Evolutionary conservation across 1,139 yeast genomes (phyloP).

Genomic region (Ashbya aceris): DNA sequence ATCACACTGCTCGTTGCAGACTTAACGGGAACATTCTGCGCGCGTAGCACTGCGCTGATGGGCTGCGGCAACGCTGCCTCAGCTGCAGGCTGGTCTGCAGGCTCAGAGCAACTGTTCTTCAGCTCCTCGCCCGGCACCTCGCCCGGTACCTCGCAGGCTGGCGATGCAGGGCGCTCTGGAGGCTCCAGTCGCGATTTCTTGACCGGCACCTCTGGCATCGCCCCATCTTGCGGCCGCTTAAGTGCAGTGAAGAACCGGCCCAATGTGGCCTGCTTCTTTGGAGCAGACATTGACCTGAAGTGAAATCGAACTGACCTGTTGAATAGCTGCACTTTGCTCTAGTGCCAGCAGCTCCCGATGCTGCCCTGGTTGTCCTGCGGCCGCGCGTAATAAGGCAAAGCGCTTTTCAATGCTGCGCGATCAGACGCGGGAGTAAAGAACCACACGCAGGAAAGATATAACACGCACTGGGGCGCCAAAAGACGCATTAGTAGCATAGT

Average conservation of each 20-base stretch:
- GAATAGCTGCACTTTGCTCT: no score
- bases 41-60: neutral
- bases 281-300: slow-evolving; percentile 5
- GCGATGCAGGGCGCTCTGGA: neutral
- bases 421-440: no score
- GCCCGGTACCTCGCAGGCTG: neutral
- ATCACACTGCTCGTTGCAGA: slow-evolving; percentile 24
- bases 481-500: no score
- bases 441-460: no score
- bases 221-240: slow-evolving; percentile 8
- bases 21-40: neutral
- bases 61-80: neutral
- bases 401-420: no score
- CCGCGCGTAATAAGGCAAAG: no score
- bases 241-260: slow-evolving; percentile 22
- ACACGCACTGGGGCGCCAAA: no score
- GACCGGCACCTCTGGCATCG: neutral
- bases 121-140: neutral
- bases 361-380: no score
- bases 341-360: no score
- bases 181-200: neutral
- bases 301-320: no score
- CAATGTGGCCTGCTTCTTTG: slow-evolving; percentile 23
- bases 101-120: neutral
- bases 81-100: neutral